These are phyloP conservation scores for Ophiosphaerella herpotricha DNA, from an alignment of 2,329 filamentous ascomycete species.

Conservation along the genomic window DNA sequence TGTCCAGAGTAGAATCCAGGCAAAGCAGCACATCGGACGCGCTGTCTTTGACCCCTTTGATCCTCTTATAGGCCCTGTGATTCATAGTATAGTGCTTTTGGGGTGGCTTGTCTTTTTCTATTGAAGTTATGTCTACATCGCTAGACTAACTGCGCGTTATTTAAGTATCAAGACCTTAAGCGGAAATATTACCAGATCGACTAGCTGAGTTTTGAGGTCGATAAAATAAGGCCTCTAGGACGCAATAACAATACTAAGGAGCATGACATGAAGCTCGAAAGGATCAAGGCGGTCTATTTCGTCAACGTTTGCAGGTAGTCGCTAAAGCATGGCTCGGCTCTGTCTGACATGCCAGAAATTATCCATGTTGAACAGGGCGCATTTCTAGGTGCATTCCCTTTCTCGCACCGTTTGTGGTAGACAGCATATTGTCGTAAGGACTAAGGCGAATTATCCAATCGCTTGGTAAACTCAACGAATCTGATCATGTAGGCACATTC, in stretches of 20 bases:
- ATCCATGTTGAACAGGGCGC: constrained; percentile 13
- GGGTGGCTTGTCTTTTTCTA: constrained; percentile 6
- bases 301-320: constrained; percentile 1
- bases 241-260: constrained; percentile 21
- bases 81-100: constrained; percentile 13
- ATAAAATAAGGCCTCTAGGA: constrained; percentile 24
- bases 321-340: constrained; percentile 9
- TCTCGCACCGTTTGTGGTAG: constrained; percentile 10
- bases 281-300: constrained; percentile 14
- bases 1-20: constrained; percentile 25
- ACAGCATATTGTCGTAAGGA: constrained; percentile 13
- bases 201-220: neutral
- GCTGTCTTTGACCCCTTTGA: constrained; percentile 27
- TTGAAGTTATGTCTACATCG: constrained; percentile 14
- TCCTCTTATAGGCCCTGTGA: constrained; percentile 20
- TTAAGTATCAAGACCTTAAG: no score
- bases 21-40: constrained; percentile 22
- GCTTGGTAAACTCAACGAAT: constrained; percentile 16
- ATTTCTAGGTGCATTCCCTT: neutral
- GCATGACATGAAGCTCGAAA: constrained; percentile 29
- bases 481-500: constrained; percentile 14
- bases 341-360: constrained; percentile 7
- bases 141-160: constrained; percentile 10
- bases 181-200: neutral
- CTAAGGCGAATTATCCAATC: constrained; percentile 6